Base-by-base conservation (phyloP, 176 grass and related monocot species). In the Zea luxurians region DNA sequence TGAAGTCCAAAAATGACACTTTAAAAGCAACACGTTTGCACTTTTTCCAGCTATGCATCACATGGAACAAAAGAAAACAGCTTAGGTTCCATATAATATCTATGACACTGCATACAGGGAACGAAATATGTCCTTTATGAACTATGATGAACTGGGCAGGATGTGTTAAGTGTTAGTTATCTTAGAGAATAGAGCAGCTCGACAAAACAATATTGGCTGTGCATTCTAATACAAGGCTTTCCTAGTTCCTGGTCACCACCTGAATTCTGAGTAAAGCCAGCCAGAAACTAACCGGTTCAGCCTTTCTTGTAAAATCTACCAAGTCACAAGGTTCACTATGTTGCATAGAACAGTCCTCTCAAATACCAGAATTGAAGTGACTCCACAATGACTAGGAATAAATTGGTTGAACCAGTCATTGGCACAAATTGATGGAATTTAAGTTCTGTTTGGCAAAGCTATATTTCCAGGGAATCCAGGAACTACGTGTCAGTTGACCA, bases 251-350 rank as follows among this genome's bases (percentile, higher is more conserved):
- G 15, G 34, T 49, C 10, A 66, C 60, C 27, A 49, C 55, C 18
- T 46, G 44, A 46, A 68, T 73, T 44, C 5, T 42, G 59, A 13
- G 37, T 27, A 15, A 0, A 12, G 37, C 17, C 16, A 3, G 21
- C 27, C 21, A 48, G 10, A 37, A 65, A 79, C 35, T 21, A 85
- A 66, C 41, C 61, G 34, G 43, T 36, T 63, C 47, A 77, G 21
- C 21, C 59, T 60, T 84, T 77, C 54, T 34, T 45, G 13, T 52
- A 62, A 77, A 48, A 77, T 7, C 7, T 77, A 62, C 16, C 36
- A 37, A 7, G 42, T 48, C 62, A 61, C 13, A 49, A 70, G 47
- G 27, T 41, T 79, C 27, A 13, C 4, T 2, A 61, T 75, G 42
- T n/a, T 37, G 35, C 53, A 76, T 68, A 37, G 48, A 73, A 66